Evolutionary conservation across 2,329 filamentous ascomycete genomes (phyloP), one percentile per base, ranked within the genome.

Genomic region (Arthrinium puccinioides): DNA sequence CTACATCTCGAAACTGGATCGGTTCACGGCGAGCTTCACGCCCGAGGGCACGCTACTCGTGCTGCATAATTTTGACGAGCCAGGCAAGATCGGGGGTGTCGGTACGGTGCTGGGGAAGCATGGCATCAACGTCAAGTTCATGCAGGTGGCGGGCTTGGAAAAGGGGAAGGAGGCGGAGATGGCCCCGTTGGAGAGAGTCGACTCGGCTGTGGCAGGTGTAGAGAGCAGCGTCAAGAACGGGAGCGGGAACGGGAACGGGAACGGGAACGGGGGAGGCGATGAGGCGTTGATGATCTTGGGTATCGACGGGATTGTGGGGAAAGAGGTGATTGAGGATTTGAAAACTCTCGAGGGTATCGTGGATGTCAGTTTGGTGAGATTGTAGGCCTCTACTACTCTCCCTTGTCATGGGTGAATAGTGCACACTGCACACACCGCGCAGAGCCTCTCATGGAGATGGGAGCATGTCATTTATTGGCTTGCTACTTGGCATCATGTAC

Each of bases 231-330:
- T 48, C 42, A 45, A 34, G 42, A 33, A 21, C 4, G 28, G 34
- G 10, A 14, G 5, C 25, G 14, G 36, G 48, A n/a, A n/a, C n/a
- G n/a, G n/a, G n/a, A n/a, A 42, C 21, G 40, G 36, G 9, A 48
- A 53, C 20, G 61, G 57, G 20, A 63, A 58, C 16, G 48, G 40
- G n/a, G n/a, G n/a, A n/a, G 55, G 61, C 33, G 76, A 79, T 29
- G 86, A 90, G 61, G 85, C 86, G 9, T 60, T 90, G 47, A 90
- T 90, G 85, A 89, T 90, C 49, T 49, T 90, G 35, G 83, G 85
- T 1, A 77, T 90, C 9, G 79, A 84, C 51, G 74, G 76, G 3
- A 67, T 70, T 4, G 77, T 88, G 14, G 72, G 70, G 0, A 70
- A 71, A 37, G 70, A 76, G 23, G 66, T 78, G 5, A 47, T 76